These are phyloP conservation scores for Septoria petroselini DNA, from an alignment of 2,329 filamentous ascomycete genomes.

Conservation along the genomic window DNA sequence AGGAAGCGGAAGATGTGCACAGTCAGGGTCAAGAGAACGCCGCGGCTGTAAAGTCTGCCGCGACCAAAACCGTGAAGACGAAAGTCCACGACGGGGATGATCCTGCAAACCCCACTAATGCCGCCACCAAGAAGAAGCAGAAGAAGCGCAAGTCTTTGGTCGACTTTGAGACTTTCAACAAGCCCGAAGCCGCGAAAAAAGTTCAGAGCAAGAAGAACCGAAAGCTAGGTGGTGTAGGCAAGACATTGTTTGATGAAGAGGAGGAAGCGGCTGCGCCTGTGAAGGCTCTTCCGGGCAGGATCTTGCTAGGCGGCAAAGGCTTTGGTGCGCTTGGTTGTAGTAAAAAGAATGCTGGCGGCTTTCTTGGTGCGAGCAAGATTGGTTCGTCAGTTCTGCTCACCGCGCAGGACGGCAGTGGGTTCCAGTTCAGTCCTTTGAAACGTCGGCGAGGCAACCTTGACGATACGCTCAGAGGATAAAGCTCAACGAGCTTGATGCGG, in stretches of 20 bases:
- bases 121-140: conserved; percentile 39
- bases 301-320: conserved; percentile 34
- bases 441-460: conserved; percentile 34
- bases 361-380: conserved; percentile 28
- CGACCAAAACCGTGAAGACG: conserved; percentile 40
- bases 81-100: conserved; percentile 37
- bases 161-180: conserved; percentile 42
- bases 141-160: conserved; percentile 48
- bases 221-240: conserved; percentile 39
- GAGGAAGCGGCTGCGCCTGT: conserved; percentile 33
- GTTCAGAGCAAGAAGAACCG: conserved; percentile 39
- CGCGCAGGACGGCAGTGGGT: conserved; percentile 38
- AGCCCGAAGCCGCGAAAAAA: conserved; percentile 32
- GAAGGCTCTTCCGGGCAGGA: conserved; percentile 29
- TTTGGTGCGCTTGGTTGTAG: conserved; percentile 35
- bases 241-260: conserved; percentile 43
- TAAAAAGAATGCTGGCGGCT: conserved; percentile 31
- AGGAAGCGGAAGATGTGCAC: conserved; percentile 42
- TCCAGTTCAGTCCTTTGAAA: conserved; percentile 41
- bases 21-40: conserved; percentile 40
- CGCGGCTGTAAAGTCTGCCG: conserved; percentile 27
- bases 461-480: conserved; percentile 35
- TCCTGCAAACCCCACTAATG: conserved; percentile 38
- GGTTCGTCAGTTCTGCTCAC: conserved; percentile 32
- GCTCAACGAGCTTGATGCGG: conserved; percentile 13